Evolutionary conservation across 805 yeast genomes (phyloP), one percentile per base, ranked within the genome.

Genomic region (Cyberlindnera lachancei): DNA sequence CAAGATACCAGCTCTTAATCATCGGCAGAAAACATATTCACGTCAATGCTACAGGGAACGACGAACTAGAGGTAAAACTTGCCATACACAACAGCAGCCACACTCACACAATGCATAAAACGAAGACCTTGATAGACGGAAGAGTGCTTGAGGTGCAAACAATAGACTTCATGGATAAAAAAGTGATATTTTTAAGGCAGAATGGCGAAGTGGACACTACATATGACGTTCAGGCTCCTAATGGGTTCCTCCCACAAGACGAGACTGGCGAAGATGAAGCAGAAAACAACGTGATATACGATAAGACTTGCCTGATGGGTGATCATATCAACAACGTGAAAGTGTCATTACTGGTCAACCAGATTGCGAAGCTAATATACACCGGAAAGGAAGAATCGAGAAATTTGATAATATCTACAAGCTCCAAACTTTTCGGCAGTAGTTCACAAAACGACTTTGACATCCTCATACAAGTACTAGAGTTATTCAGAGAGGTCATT

Each of bases 271-370:
- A 29, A 6, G 24, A 35, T 2, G 25, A 28, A 2, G n/a, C n/a
- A n/a, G n/a, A 26, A 3, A 23, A 25, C 86, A n/a, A 83, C 64
- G 7, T 73, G 57, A 6, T 84, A 0, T 38, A 44, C 26, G 52
- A 51, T 4, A 51, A 51, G 23, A 33, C 22, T 1, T 46, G 53
- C 20, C 22, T 49, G 4, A 34, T 51, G 10, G 55, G 55, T 0
- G 40, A 43, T 20, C 25, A 33, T 15, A n/a, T 32, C 2, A 35
- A 49, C 15, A 35, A 49, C 15, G 4, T 42, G 5, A 46, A 38
- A 23, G 14, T 48, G 7, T 30, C 50, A 0, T 40, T 49, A 2
- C 6, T 46, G 27, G 41, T 48, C 5, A 42, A 50, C 20, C 52
- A 49, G 13, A 21, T 51, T 6, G 41, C 55, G 1, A 51, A 40